These are phyloP conservation scores for Penicillium expansum DNA, from an alignment of 2,329 filamentous ascomycete species.

Conservation along the genomic window DNA sequence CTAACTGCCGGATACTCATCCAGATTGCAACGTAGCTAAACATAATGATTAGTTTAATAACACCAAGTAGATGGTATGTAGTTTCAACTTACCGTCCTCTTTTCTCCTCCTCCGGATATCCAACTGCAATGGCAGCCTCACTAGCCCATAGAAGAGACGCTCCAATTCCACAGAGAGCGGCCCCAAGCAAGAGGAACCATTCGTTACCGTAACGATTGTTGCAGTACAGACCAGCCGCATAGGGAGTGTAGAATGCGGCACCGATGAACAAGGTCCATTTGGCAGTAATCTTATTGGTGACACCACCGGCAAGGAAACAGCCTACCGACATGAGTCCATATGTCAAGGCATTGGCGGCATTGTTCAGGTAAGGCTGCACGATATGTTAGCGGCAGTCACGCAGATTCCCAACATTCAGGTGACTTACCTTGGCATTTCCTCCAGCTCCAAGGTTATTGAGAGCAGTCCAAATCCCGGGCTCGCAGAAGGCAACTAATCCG, in stretches of 20 bases:
- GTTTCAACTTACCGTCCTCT: conserved; percentile 42
- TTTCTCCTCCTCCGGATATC: conserved; percentile 48
- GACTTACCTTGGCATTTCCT: conserved; percentile 27
- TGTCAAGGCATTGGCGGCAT: conserved; percentile 50
- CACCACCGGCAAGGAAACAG: conserved; percentile 46
- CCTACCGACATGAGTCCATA: conserved; percentile 49
- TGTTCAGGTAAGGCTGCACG: conserved; percentile 48
- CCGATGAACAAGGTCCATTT: conserved; percentile 41
- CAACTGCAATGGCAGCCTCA: conserved; percentile 44
- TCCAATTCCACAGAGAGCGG: conserved; percentile 44
- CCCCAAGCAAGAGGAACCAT: conserved; percentile 50
- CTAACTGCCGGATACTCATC: conserved; percentile 54
- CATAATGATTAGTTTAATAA: conserved; percentile 2
- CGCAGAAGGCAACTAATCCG: conserved; percentile 42
- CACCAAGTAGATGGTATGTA: not conserved
- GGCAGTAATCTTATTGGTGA: conserved; percentile 44
- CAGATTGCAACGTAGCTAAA: conserved; percentile 48
- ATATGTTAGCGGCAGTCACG: conserved; percentile 5
- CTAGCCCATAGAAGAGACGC: conserved; percentile 43
- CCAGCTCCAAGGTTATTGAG: conserved; percentile 47
- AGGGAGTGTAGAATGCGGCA: conserved; percentile 42
- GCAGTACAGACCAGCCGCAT: conserved; percentile 34
- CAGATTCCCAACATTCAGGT: not conserved
- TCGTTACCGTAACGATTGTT: conserved; percentile 52
- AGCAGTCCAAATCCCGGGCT: conserved; percentile 47